These are phyloP conservation scores for Primulina eburnea DNA, from an alignment of 257 asterid species.

Conservation along the genomic window DNA sequence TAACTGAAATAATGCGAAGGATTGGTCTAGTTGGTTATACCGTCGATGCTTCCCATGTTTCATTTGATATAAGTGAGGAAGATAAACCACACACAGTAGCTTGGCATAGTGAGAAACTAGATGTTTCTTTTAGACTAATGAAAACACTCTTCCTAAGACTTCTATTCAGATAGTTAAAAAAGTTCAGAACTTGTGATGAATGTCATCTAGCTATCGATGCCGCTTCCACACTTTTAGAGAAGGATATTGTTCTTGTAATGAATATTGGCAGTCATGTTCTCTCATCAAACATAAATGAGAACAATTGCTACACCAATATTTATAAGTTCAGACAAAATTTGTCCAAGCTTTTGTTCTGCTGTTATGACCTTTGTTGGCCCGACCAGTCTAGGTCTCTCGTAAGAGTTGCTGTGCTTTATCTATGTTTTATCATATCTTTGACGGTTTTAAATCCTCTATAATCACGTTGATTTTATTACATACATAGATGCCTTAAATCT, in stretches of 20 bases:
- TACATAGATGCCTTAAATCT: too few species aligned
- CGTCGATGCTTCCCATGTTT: slow-evolving; percentile 45
- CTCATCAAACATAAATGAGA: neutral
- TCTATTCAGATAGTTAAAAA: slow-evolving; percentile 48
- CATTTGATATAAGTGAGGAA: slow-evolving; percentile 56
- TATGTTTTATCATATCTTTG: too few species aligned
- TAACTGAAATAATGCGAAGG: slow-evolving; percentile 41
- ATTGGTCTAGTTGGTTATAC: slow-evolving; percentile 46
- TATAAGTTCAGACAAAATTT: neutral
- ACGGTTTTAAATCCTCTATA: too few species aligned
- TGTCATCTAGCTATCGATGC: slow-evolving; percentile 56
- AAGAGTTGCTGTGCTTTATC: too few species aligned
- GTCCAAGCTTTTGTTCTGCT: neutral
- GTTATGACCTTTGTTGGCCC: neutral
- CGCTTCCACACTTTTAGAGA: slow-evolving; percentile 49
- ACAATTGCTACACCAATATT: neutral
- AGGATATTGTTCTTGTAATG: slow-evolving; percentile 61
- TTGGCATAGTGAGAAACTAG: slow-evolving; percentile 73
- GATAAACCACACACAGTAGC: slow-evolving; percentile 64
- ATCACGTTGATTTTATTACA: too few species aligned
- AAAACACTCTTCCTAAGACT: slow-evolving; percentile 31
- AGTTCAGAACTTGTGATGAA: slow-evolving; percentile 56
- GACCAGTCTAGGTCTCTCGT: neutral
- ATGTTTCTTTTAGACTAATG: slow-evolving; percentile 56
- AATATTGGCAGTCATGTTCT: slow-evolving; percentile 43